phyloP scores from a whole-genome alignment of 2,329 filamentous ascomycete species.

The Diaporthe sp. region DNA sequence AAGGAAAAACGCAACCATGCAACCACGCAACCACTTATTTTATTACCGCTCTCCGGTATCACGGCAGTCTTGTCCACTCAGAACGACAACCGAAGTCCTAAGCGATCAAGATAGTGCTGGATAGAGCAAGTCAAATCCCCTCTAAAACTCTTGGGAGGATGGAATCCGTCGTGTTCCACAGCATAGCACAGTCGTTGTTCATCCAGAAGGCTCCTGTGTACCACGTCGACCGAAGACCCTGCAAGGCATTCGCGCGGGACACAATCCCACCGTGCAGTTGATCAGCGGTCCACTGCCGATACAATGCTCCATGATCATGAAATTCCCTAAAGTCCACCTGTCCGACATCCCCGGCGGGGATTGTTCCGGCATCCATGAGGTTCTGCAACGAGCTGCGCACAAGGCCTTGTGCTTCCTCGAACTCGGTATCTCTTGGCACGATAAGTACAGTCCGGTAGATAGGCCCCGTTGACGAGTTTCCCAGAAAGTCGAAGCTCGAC shows the following conservation, averaged over 20 bases:
- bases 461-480: not conserved
- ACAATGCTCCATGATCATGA: not conserved
- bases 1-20: no score
- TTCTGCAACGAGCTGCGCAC: conserved; percentile 19
- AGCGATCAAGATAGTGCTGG: no score
- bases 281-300: conserved; percentile 6
- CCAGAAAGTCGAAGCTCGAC: not conserved
- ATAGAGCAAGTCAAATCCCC: not conserved
- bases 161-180: not conserved
- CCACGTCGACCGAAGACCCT: conserved; percentile 12
- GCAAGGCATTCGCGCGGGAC: not conserved
- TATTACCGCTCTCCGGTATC: no score
- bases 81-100: no score
- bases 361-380: conserved; percentile 2
- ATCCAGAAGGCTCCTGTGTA: conserved; percentile 19
- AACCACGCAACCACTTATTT: no score
- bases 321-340: conserved; percentile 1
- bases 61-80: no score
- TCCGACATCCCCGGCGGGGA: not conserved
- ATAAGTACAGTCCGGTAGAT: conserved; percentile 7
- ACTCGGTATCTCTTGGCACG: not conserved
- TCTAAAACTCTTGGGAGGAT: not conserved
- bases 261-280: conserved; percentile 4
- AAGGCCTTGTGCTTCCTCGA: not conserved
- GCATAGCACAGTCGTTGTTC: conserved; percentile 13